A percentile compares a stretch with the other conserved stretches of the same genome.
Conservation (phyloP, 192 early-diverging fungal genomes). For the Podila clonocystis region DNA sequence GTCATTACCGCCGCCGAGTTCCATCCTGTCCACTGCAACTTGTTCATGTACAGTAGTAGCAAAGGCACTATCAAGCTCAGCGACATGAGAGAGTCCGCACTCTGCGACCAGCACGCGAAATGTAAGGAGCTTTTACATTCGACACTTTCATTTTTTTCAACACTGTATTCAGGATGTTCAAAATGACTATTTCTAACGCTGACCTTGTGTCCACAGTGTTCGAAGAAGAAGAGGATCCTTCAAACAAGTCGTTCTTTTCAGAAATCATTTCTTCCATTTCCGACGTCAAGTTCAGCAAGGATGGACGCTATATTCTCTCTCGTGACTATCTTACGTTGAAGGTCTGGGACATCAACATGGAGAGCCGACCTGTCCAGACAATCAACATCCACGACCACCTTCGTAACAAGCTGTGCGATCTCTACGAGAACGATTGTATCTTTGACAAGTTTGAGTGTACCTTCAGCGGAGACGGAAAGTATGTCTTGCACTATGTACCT, state of each 20-base stretch:
- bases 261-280: constrained; percentile 99
- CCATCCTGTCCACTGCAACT: constrained; percentile 94
- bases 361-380: constrained; percentile 89
- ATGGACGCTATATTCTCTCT: constrained; percentile 97
- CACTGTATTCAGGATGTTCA: background rate
- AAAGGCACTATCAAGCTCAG: constrained; percentile 98
- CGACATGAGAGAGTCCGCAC: constrained; percentile 94
- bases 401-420: constrained; percentile 94
- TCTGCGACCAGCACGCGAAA: constrained; percentile 96
- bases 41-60: constrained; percentile 98
- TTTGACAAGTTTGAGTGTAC: constrained; percentile 99
- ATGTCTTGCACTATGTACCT: constrained; percentile 42
- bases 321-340: constrained; percentile 98
- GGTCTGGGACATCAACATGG: constrained; percentile 99
- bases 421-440: constrained; percentile 99
- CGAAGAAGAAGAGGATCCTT: constrained; percentile 94
- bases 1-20: constrained; percentile 99
- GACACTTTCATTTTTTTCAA: background rate
- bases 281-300: constrained; percentile 95
- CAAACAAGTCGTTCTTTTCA: constrained; percentile 98
- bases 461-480: constrained; percentile 94
- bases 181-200: background rate
- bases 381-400: constrained; percentile 98
- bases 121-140: constrained; percentile 56
- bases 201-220: constrained; percentile 64